Conservation (phyloP, 805 yeast species). For the Wickerhamomyces mucosus region DNA sequence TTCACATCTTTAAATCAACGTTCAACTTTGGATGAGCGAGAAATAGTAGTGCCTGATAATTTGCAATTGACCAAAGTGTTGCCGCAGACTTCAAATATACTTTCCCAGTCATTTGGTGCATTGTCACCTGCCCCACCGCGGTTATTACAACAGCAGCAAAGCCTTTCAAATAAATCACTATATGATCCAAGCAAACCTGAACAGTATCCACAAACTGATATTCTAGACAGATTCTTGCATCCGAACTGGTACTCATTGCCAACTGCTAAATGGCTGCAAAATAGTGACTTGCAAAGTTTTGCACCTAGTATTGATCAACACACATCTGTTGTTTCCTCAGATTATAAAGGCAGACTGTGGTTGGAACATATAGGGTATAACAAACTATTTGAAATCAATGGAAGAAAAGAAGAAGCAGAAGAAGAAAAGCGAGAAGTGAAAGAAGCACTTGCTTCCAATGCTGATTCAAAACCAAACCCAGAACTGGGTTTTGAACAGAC, state of each 20-base stretch:
- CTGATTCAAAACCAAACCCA: constrained; percentile 2
- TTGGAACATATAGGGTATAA: constrained; percentile 42
- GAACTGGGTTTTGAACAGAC: constrained; percentile 6
- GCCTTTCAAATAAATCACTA: constrained; percentile 27
- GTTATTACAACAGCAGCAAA: constrained; percentile 9
- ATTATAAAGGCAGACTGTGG: constrained; percentile 43
- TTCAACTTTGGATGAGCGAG: constrained; percentile 70
- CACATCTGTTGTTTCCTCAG: constrained; percentile 41
- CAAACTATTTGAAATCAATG: constrained; percentile 19
- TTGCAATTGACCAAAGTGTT: constrained; percentile 59
- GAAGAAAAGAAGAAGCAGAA: constrained; percentile 3
- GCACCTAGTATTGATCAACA: constrained; percentile 61
- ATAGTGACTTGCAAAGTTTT: constrained; percentile 40
- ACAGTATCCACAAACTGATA: constrained; percentile 35
- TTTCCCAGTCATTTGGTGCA: constrained; percentile 22
- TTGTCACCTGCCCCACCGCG: constrained; percentile 16
- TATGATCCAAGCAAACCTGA: neutral
- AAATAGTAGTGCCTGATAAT: constrained; percentile 56
- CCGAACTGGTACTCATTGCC: constrained; percentile 61
- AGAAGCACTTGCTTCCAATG: constrained; percentile 3
- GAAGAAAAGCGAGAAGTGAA: constrained; percentile 2
- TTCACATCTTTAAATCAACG: constrained; percentile 66
- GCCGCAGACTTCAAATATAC: constrained; percentile 31
- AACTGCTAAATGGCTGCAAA: constrained; percentile 55
- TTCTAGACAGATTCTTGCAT: constrained; percentile 44